These are phyloP conservation scores for Rachicladosporium sp. DNA, from an alignment of 2,329 filamentous ascomycete species.

Conservation along the genomic window DNA sequence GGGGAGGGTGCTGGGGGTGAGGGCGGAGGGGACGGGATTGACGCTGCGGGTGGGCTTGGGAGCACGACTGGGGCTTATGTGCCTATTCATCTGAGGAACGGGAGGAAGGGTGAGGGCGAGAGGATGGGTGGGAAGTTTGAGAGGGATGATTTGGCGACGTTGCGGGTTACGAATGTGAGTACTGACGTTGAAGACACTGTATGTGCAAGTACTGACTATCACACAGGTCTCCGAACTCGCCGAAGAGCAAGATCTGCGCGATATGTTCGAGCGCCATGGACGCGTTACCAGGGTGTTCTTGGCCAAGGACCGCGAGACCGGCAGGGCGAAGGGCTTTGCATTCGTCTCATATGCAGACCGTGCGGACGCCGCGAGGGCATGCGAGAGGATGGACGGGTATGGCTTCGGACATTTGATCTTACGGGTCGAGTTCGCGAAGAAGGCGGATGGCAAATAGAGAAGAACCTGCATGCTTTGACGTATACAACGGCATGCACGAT, in stretches of 20 bases:
- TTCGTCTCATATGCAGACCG: slow-evolving; percentile 96
- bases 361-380: slow-evolving; percentile 78
- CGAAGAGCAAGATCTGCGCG: slow-evolving; percentile 86
- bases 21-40: slow-evolving; percentile 26
- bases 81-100: slow-evolving; percentile 79
- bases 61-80: slow-evolving; percentile 75
- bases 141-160: slow-evolving; percentile 87
- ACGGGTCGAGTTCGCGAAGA: slow-evolving; percentile 77
- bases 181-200: no score
- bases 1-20: slow-evolving; percentile 34
- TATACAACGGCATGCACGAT: no score
- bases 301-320: slow-evolving; percentile 94
- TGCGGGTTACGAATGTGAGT: slow-evolving; percentile 91
- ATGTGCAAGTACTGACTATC: slow-evolving; percentile 16
- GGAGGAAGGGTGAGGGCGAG: slow-evolving; percentile 57
- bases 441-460: slow-evolving; percentile 15
- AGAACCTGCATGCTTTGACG: no score
- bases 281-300: slow-evolving; percentile 95
- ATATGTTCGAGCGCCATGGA: slow-evolving; percentile 96
- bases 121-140: slow-evolving; percentile 91
- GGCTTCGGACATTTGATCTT: slow-evolving; percentile 82
- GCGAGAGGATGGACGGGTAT: slow-evolving; percentile 93
- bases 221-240: slow-evolving; percentile 84
- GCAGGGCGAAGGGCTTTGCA: slow-evolving; percentile 93
- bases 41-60: slow-evolving; percentile 41